Base-by-base conservation (phyloP, 768 basidiomycete species). In the Russula vinacea region DNA sequence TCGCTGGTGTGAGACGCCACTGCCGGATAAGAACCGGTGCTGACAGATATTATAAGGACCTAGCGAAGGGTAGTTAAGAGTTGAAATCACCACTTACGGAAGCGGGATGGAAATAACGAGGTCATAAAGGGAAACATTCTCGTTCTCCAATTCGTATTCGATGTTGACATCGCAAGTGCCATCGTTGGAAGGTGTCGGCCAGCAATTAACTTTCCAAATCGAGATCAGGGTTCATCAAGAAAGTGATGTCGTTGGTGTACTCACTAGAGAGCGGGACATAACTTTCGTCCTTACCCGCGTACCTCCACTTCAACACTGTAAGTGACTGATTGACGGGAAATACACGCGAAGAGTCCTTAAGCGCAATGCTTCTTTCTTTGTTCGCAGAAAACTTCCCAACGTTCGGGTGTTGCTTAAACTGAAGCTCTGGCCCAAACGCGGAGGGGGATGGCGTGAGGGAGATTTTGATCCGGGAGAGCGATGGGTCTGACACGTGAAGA, bases 321-420 rank as follows among this genome's bases (percentile, higher is more conserved):
- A 98, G 77, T 47, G 86, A 83, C 68, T 95, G 91, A 11, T 88
- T 86, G 45, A 98, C 88, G 1, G 94, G 96, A 83, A 98, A 98
- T 7, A 84, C 78, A 68, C 86, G 81, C 45, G 85, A 82, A 2
- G 89, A 72, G 72, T 98, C 95, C 76, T 94, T 97, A 67, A 98
- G 78, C 0, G 87, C 87, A 47, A 98, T 80, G 22, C 87, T 74
- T 44, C 90, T 80, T 3, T 83, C 88, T 74, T 78, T 77, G 64
- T 84, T 84, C 13, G 87, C 84, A 0, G 78, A 79, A 65, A 95
- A 92, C 76, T 94, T 96, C 64, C 86, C 90, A 16, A 98, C 90
- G 64, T 97, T 89, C 8, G 96, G 96, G 71, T 98, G 97, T 69
- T 97, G 94, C 76, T 98, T 98, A 83, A 96, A 97, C 74, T 96